Conservation (phyloP, 495 filamentous ascomycete genomes). For the Ascobolus immersus region DNA sequence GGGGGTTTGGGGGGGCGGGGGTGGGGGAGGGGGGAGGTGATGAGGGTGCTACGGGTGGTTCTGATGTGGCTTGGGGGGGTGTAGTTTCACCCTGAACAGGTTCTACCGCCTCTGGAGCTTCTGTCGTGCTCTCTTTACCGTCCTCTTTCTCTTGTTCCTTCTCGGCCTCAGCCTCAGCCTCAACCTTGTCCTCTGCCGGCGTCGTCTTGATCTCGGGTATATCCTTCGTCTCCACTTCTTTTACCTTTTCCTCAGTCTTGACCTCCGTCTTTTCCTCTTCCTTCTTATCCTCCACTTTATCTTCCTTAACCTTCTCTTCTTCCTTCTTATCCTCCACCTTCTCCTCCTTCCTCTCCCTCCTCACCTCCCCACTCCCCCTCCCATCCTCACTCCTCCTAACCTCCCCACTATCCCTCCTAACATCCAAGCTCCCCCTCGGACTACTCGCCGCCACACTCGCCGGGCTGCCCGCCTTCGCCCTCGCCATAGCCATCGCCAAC, state of each 20-base stretch:
- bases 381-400: background rate
- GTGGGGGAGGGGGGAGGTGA: background rate
- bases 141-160: background rate
- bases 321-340: background rate
- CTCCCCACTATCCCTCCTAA: background rate
- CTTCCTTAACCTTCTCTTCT: background rate
- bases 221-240: too few relatives aligned
- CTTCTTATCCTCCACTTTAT: too few relatives aligned
- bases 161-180: background rate
- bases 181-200: background rate
- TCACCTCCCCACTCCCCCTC: background rate
- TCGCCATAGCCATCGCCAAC: conserved; percentile 39
- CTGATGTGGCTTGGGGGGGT: background rate
- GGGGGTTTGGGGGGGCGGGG: background rate
- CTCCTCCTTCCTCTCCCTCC: background rate
- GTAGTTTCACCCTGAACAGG: background rate
- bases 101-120: background rate
- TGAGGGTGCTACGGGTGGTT: background rate
- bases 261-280: background rate
- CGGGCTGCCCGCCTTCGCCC: conserved; percentile 5
- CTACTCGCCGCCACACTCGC: conserved; percentile 1
- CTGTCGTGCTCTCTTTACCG: background rate
- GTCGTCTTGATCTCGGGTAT: too few relatives aligned
- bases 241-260: background rate
- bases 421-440: background rate